phyloP scores from a whole-genome alignment of 2,329 filamentous ascomycete species.

The Colletotrichum viniferum region DNA sequence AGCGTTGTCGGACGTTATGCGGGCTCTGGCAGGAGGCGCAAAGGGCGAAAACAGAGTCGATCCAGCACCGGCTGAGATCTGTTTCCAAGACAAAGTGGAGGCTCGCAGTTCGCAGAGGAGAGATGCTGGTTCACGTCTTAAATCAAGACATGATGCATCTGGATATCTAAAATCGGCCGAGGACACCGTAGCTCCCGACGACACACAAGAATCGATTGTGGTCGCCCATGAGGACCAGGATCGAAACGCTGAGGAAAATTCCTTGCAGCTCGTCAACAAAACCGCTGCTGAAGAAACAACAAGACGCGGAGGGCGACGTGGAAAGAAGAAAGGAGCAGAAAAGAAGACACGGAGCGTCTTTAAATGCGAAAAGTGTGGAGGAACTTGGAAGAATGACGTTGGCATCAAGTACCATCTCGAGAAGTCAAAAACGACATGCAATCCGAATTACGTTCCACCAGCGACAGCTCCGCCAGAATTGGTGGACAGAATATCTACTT shows the following conservation, averaged over 20 bases:
- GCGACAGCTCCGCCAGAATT: neutral
- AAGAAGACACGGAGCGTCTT: slow-evolving; percentile 31
- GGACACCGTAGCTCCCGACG: neutral
- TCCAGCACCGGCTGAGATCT: neutral
- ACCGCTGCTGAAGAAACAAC: neutral
- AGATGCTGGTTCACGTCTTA: neutral
- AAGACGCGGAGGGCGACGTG: neutral
- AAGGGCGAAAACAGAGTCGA: neutral
- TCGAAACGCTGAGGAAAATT: neutral
- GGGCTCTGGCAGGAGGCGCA: neutral
- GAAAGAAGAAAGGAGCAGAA: neutral
- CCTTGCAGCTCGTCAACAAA: neutral
- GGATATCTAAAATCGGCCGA: neutral
- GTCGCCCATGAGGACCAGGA: neutral
- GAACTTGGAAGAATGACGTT: slow-evolving; percentile 61
- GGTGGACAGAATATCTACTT: neutral
- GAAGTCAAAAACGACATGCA: slow-evolving; percentile 59
- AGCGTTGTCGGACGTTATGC: neutral
- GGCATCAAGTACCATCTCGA: slow-evolving; percentile 63
- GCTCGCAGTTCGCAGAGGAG: neutral
- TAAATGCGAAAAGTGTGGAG: slow-evolving; percentile 57
- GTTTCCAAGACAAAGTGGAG: neutral
- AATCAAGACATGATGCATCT: neutral
- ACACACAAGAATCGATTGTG: neutral
- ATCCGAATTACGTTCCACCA: slow-evolving; percentile 47